Evolutionary conservation across 345 rosid genomes (phyloP).

Genomic region (Salix viminalis): DNA sequence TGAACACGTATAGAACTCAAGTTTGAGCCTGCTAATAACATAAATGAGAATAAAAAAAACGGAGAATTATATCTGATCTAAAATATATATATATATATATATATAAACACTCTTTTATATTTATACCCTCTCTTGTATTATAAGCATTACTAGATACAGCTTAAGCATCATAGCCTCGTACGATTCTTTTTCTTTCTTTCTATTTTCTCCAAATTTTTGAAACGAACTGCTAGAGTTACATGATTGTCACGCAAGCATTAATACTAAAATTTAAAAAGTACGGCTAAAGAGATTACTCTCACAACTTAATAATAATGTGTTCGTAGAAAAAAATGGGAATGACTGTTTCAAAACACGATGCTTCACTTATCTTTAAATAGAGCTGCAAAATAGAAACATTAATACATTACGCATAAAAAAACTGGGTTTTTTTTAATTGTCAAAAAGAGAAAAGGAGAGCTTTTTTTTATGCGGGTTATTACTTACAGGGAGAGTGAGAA

Average conservation of each 20-base stretch:
- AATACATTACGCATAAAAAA: too few relatives aligned
- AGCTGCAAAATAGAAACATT: conserved; percentile 31
- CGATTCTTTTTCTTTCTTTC: not conserved
- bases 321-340: not conserved
- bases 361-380: conserved; percentile 53
- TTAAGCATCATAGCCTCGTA: not conserved
- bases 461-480: not conserved
- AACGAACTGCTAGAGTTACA: not conserved
- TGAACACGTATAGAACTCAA: too few relatives aligned
- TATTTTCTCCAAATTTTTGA: not conserved
- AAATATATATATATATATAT: too few relatives aligned
- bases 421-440: too few relatives aligned
- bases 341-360: conserved; percentile 34
- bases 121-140: too few relatives aligned
- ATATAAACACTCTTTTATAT: too few relatives aligned
- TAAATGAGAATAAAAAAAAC: too few relatives aligned
- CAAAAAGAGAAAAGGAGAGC: conserved; percentile 2
- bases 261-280: not conserved
- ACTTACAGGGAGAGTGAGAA: conserved; percentile 62
- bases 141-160: too few relatives aligned
- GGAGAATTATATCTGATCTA: too few relatives aligned
- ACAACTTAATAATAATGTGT: not conserved
- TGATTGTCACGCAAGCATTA: not conserved
- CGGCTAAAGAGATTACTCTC: not conserved
- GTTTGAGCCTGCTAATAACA: too few relatives aligned